Evolutionary conservation across 331 rosid species (phyloP).

Genomic region (Rosa hybrid): DNA sequence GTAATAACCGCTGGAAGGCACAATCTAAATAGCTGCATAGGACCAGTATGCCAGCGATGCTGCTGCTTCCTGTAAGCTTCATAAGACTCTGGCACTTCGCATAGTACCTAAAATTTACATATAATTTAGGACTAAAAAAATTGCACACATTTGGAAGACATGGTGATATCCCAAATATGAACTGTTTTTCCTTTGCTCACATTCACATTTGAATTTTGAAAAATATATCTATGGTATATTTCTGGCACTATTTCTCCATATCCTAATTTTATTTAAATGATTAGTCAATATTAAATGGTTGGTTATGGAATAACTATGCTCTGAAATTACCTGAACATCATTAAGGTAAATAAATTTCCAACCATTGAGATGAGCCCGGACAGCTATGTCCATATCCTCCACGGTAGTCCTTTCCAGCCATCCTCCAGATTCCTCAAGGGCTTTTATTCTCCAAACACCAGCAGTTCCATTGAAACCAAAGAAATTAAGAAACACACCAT

Average conservation of each 20-base stretch:
- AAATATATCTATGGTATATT: neutral
- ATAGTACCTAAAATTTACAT: constrained; percentile 62
- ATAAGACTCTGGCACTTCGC: constrained; percentile 95
- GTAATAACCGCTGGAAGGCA: constrained; percentile 83
- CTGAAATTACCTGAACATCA: constrained; percentile 72
- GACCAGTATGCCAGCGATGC: constrained; percentile 99
- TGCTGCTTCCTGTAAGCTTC: constrained; percentile 98
- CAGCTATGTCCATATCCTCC: constrained; percentile 97
- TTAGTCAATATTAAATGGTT: neutral
- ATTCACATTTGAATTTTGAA: neutral
- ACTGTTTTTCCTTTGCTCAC: neutral
- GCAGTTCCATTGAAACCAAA: constrained; percentile 99
- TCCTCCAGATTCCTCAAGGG: constrained; percentile 93
- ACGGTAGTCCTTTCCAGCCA: constrained; percentile 98
- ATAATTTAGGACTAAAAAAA: constrained; percentile 6
- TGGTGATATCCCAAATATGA: neutral
- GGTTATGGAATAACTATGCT: constrained; percentile 1
- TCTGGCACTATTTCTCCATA: neutral
- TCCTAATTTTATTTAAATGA: constrained; percentile 11
- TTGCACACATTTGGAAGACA: neutral
- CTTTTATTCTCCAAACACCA: constrained; percentile 97
- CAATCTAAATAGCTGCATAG: constrained; percentile 94
- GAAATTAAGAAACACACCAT: constrained; percentile 84
- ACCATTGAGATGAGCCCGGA: constrained; percentile 93
- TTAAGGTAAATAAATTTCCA: constrained; percentile 93